Evolutionary conservation across 2,329 filamentous ascomycete species (phyloP).

Genomic region (Colletotrichum endophyticum): DNA sequence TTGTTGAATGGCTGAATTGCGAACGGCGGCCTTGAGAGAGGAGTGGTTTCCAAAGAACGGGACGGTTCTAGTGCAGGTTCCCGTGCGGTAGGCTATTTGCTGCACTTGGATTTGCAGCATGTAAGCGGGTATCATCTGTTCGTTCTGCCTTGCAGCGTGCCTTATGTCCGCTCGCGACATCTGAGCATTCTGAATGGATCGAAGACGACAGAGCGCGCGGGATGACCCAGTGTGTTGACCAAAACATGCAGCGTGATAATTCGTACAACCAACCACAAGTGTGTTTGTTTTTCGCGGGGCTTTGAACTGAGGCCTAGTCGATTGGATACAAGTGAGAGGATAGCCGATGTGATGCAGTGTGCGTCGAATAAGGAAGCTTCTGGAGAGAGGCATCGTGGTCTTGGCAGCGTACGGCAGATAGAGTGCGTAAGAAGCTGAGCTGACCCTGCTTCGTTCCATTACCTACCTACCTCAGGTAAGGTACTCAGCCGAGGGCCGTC

Average conservation of each 20-base stretch:
- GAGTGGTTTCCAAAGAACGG: background rate
- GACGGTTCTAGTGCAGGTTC: conserved; percentile 12
- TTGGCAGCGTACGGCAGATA: background rate
- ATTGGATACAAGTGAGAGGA: background rate
- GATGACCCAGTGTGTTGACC: background rate
- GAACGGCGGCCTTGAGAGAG: background rate
- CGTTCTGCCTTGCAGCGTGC: conserved; percentile 7
- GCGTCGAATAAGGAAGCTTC: background rate
- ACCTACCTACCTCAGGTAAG: background rate
- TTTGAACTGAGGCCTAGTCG: background rate
- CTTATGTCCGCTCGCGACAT: background rate
- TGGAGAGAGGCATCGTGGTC: background rate
- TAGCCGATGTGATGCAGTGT: background rate
- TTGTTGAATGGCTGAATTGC: background rate
- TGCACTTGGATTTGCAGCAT: background rate
- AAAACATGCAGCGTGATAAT: background rate
- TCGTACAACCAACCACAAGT: background rate
- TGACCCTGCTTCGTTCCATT: background rate
- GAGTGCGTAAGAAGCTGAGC: background rate
- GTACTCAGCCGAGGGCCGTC: background rate
- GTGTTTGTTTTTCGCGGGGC: background rate
- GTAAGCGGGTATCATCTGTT: background rate
- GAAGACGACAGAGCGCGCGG: background rate
- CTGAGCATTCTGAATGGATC: background rate
- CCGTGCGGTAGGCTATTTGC: background rate